Percentiles rank a stretch among this genome's conserved stretches.
Evolutionary conservation across 2,329 filamentous ascomycete species (phyloP).

Genomic region (Chalara sp.): DNA sequence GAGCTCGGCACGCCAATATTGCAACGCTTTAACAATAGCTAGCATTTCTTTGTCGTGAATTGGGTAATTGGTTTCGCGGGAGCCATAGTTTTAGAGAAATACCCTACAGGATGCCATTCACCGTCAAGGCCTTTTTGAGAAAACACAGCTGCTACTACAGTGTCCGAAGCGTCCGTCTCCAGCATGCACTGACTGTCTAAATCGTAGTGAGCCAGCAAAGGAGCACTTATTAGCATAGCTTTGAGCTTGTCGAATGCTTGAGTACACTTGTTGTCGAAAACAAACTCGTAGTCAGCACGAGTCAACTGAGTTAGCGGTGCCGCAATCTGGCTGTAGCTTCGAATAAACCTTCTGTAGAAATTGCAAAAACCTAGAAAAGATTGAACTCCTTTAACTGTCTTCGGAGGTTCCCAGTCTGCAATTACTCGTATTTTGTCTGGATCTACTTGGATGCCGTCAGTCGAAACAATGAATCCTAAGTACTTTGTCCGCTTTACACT

Average conservation of each 20-base stretch:
- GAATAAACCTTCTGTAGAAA: not conserved
- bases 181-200: not conserved
- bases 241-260: no score
- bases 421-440: not conserved
- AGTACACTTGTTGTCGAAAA: no score
- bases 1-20: not conserved
- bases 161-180: not conserved
- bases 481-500: slow-evolving; percentile 1
- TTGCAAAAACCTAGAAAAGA: not conserved
- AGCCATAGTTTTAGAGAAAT: no score
- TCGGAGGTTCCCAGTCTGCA: not conserved
- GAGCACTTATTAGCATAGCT: no score
- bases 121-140: not conserved
- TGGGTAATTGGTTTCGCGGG: no score
- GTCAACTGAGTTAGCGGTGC: not conserved
- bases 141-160: not conserved
- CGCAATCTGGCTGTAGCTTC: not conserved
- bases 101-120: no score
- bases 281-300: not conserved
- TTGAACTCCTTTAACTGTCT: not conserved
- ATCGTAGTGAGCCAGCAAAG: no score
- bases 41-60: no score
- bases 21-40: not conserved
- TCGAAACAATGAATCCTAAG: slow-evolving; percentile 6
- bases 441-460: slow-evolving; percentile 2